A percentile compares a stretch with the other conserved stretches of the same genome.
Evolutionary conservation across 148 eudicot species (phyloP).

Genomic region (Nepenthes gracilis): DNA sequence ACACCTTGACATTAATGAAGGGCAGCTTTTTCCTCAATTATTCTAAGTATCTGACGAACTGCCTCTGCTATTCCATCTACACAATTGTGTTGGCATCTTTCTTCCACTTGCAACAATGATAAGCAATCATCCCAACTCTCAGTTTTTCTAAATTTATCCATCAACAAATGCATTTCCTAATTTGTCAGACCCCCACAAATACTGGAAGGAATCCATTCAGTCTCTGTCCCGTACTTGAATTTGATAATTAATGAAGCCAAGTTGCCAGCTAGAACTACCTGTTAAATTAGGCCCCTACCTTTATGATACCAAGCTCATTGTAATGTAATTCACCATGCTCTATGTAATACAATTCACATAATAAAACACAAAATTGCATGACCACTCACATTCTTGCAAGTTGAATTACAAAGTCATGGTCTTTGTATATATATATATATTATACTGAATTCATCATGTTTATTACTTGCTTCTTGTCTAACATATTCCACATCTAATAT

Average conservation of each 20-base stretch:
- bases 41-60: slow-evolving; percentile 74
- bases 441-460: no score
- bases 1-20: neutral
- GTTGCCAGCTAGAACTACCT: neutral
- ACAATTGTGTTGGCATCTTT: slow-evolving; percentile 69
- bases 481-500: no score
- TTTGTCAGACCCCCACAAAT: slow-evolving; percentile 10
- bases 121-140: no score
- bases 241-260: slow-evolving; percentile 9
- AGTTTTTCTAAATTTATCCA: no score
- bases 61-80: slow-evolving; percentile 79
- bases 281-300: neutral
- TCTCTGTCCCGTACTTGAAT: neutral
- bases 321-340: no score
- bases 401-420: no score
- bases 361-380: no score
- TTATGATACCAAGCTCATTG: no score
- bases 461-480: no score
- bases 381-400: no score
- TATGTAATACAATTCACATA: no score
- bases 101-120: slow-evolving; percentile 65
- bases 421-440: no score
- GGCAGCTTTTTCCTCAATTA: slow-evolving; percentile 22
- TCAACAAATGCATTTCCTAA: neutral
- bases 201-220: slow-evolving; percentile 4